These are phyloP conservation scores for Ophiosphaerella herpotricha DNA, from an alignment of 2,329 filamentous ascomycete genomes.

Conservation along the genomic window DNA sequence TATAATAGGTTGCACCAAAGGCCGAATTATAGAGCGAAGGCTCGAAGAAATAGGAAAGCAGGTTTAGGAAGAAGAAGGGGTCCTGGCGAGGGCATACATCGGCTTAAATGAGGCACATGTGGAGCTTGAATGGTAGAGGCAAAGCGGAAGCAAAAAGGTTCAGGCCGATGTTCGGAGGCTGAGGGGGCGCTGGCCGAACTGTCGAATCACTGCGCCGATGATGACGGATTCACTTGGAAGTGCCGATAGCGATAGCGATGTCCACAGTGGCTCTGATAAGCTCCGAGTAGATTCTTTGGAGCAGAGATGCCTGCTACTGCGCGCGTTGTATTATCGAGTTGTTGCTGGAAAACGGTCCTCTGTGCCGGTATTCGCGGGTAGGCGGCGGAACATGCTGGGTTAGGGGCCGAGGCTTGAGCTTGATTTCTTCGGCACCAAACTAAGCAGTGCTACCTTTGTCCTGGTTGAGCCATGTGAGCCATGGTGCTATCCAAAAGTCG, in stretches of 20 bases:
- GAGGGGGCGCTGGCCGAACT: conserved; percentile 16
- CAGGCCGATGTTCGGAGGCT: conserved; percentile 39
- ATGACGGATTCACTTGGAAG: conserved; percentile 25
- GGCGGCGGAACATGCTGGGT: not conserved
- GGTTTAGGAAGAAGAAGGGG: conserved; percentile 1
- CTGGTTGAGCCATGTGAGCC: no score
- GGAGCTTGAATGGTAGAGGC: conserved; percentile 32
- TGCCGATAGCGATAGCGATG: conserved; percentile 1
- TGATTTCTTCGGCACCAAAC: no score
- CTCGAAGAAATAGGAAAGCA: not conserved
- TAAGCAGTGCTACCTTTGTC: no score
- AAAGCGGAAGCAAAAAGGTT: conserved; percentile 31
- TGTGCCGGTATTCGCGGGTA: conserved; percentile 16
- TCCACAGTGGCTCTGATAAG: not conserved
- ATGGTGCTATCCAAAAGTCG: no score
- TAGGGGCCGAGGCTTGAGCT: no score
- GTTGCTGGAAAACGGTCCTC: no score
- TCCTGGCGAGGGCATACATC: conserved; percentile 12
- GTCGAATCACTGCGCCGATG: conserved; percentile 29
- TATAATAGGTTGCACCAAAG: conserved; percentile 21
- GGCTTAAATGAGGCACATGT: conserved; percentile 31
- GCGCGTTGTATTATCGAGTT: not conserved
- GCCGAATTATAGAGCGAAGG: conserved; percentile 8
- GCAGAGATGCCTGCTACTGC: not conserved
- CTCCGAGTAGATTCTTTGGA: not conserved